These are phyloP conservation scores for Penicillium cinerascens DNA, from an alignment of 495 filamentous ascomycete genomes.

Conservation along the genomic window DNA sequence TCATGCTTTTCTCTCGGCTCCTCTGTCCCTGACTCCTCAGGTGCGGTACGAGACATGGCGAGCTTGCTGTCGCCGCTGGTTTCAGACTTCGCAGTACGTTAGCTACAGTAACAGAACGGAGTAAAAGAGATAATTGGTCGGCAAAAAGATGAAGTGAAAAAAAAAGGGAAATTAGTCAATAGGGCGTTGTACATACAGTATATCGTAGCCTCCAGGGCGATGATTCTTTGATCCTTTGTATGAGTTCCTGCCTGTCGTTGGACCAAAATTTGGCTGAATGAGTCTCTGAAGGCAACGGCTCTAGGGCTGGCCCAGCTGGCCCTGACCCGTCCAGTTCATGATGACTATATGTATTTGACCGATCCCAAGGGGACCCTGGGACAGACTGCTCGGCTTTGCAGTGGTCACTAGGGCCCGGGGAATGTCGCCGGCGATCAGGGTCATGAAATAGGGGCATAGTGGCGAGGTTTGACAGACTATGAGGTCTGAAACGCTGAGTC, in stretches of 20 bases:
- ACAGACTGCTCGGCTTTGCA: conserved; percentile 15
- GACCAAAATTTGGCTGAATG: conserved; percentile 23
- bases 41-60: conserved; percentile 8
- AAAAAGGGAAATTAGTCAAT: background rate
- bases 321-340: conserved; percentile 1
- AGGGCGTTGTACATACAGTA: conserved; percentile 50
- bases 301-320: conserved; percentile 1
- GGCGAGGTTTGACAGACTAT: conserved; percentile 14
- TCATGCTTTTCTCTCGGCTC: conserved; percentile 1
- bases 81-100: conserved; percentile 10
- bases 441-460: conserved; percentile 44
- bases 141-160: too few species aligned
- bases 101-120: background rate
- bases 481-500: conserved; percentile 8
- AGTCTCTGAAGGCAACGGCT: conserved; percentile 4
- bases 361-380: conserved; percentile 13
- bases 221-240: conserved; percentile 81
- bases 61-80: background rate
- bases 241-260: conserved; percentile 69
- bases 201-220: conserved; percentile 69
- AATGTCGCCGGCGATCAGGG: conserved; percentile 33
- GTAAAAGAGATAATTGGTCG: background rate
- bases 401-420: conserved; percentile 28
- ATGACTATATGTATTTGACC: conserved; percentile 6
- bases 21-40: conserved; percentile 5